Evolutionary conservation across 257 asterid genomes (phyloP).

Genomic region (Ilex asprella): DNA sequence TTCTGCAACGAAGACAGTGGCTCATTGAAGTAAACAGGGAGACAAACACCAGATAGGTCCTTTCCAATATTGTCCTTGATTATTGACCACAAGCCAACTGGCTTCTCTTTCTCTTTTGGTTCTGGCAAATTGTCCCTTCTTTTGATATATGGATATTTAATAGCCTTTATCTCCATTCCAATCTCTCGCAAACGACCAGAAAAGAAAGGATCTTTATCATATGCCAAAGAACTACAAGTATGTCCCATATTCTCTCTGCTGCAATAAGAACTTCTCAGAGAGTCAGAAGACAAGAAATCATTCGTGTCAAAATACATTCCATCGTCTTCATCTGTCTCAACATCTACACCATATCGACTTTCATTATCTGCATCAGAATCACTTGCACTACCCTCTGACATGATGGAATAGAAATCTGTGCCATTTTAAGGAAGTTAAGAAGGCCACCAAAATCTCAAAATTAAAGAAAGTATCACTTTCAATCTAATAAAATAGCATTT

Average conservation of each 20-base stretch:
- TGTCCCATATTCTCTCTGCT: slow-evolving; percentile 67
- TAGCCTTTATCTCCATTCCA: slow-evolving; percentile 47
- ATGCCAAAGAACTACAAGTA: slow-evolving; percentile 42
- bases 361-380: slow-evolving; percentile 93
- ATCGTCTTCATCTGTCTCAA: slow-evolving; percentile 90
- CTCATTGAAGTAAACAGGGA: slow-evolving; percentile 97
- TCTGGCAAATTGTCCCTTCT: slow-evolving; percentile 86
- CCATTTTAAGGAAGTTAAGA: slow-evolving; percentile 4
- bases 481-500: slow-evolving; percentile 1
- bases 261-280: slow-evolving; percentile 79
- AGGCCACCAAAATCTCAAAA: not conserved
- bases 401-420: slow-evolving; percentile 88
- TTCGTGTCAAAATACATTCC: slow-evolving; percentile 78
- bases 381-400: slow-evolving; percentile 93
- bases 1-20: slow-evolving; percentile 96
- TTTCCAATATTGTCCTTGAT: slow-evolving; percentile 98
- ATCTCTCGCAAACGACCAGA: slow-evolving; percentile 49
- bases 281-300: slow-evolving; percentile 80
- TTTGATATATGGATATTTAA: slow-evolving; percentile 61
- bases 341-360: slow-evolving; percentile 76
- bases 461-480: not conserved
- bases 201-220: slow-evolving; percentile 51
- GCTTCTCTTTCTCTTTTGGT: slow-evolving; percentile 96
- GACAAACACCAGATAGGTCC: slow-evolving; percentile 99
- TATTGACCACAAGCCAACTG: slow-evolving; percentile 93